phyloP scores from a whole-genome alignment of 177 flowering plant genomes.

The Vitis hybrid region DNA sequence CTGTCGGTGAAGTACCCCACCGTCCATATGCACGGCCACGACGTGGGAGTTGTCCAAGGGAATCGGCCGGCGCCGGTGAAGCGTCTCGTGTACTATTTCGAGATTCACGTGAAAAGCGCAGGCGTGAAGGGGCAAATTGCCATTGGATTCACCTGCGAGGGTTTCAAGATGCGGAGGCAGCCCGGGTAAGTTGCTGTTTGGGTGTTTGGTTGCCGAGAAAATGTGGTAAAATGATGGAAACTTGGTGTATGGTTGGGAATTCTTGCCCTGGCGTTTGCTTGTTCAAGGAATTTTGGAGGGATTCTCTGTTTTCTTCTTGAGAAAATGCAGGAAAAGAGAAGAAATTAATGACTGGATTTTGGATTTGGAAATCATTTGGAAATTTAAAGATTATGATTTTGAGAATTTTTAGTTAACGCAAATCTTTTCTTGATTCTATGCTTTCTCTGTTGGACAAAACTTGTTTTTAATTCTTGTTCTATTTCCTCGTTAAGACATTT shows the following conservation, averaged over 20 bases:
- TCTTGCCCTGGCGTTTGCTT: too few species aligned
- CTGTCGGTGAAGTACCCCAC: slow-evolving; percentile 71
- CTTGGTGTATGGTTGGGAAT: not conserved
- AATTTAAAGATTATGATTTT: not conserved
- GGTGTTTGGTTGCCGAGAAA: not conserved
- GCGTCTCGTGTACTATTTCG: slow-evolving; percentile 79
- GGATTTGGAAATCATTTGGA: not conserved
- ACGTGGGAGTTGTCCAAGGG: slow-evolving; percentile 90
- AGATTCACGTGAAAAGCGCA: slow-evolving; percentile 76
- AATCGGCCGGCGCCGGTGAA: slow-evolving; percentile 76
- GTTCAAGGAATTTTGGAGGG: not conserved
- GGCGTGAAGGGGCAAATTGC: slow-evolving; percentile 82
- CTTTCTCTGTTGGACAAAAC: too few species aligned
- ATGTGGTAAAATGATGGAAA: not conserved
- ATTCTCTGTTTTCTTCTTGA: not conserved
- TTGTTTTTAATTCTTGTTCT: too few species aligned
- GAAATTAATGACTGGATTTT: not conserved
- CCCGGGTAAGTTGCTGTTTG: slow-evolving; percentile 64
- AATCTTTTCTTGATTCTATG: not conserved
- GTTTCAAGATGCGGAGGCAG: slow-evolving; percentile 80
- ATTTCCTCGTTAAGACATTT: too few species aligned
- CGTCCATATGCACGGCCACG: slow-evolving; percentile 77
- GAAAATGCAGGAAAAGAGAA: not conserved
- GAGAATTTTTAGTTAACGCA: not conserved
- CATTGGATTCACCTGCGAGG: slow-evolving; percentile 76